These are phyloP conservation scores for Phaeosphaeria sp. DNA, from an alignment of 2,329 filamentous ascomycete genomes.

Conservation along the genomic window DNA sequence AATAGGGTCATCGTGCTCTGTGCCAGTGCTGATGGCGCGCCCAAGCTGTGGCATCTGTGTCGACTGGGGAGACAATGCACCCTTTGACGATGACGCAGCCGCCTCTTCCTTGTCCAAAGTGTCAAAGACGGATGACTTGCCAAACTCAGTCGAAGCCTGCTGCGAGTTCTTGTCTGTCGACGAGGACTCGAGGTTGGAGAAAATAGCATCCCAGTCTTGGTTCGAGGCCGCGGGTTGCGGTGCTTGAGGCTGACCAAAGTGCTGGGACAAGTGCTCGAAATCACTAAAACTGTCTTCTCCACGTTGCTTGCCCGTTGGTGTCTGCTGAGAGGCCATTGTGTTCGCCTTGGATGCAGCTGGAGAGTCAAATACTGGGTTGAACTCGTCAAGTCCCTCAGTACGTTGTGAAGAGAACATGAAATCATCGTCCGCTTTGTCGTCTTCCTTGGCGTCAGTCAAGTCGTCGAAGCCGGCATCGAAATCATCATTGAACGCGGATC, in stretches of 20 bases:
- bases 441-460: slow-evolving; percentile 83
- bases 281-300: slow-evolving; percentile 57
- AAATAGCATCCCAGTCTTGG: slow-evolving; percentile 96
- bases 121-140: slow-evolving; percentile 46
- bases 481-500: slow-evolving; percentile 71
- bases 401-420: slow-evolving; percentile 72
- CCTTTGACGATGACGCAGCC: slow-evolving; percentile 38
- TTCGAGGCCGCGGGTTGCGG: slow-evolving; percentile 51
- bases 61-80: slow-evolving; percentile 18
- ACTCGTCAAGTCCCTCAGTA: slow-evolving; percentile 75
- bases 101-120: slow-evolving; percentile 43
- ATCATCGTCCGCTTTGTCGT: slow-evolving; percentile 74
- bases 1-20: slow-evolving; percentile 88
- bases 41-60: slow-evolving; percentile 59
- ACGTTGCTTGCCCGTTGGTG: slow-evolving; percentile 46
- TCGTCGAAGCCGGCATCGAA: slow-evolving; percentile 83
- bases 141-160: slow-evolving; percentile 42
- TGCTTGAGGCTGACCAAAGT: slow-evolving; percentile 48
- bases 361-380: slow-evolving; percentile 83
- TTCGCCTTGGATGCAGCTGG: slow-evolving; percentile 58
- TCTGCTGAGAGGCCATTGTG: slow-evolving; percentile 54
- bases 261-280: slow-evolving; percentile 54
- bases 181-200: slow-evolving; percentile 75
- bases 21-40: slow-evolving; percentile 73
- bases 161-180: slow-evolving; percentile 42